phyloP scores from a whole-genome alignment of 768 basidiomycete genomes.

The Suillus brevipes region DNA sequence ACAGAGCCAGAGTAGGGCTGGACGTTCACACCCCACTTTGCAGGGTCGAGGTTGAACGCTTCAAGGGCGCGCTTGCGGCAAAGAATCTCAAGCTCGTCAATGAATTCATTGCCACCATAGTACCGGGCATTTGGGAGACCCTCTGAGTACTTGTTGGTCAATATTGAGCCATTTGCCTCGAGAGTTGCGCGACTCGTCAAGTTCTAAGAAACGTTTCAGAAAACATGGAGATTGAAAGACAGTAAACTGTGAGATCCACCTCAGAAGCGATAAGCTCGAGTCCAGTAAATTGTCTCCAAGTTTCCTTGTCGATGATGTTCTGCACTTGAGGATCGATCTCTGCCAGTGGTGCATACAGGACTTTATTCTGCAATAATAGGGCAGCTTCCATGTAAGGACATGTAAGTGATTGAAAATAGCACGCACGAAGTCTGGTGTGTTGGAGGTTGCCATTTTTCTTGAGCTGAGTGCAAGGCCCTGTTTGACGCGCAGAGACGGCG shows the following conservation, averaged over 20 bases:
- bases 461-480: constrained; percentile 14
- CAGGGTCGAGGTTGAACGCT: constrained; percentile 93
- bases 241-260: constrained; percentile 45
- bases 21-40: constrained; percentile 97
- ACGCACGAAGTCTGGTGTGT: constrained; percentile 64
- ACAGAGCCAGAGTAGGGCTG: constrained; percentile 96
- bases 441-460: constrained; percentile 60
- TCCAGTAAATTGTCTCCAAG: constrained; percentile 96
- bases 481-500: constrained; percentile 25
- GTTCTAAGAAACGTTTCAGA: constrained; percentile 56
- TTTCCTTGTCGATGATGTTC: constrained; percentile 98
- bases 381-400: constrained; percentile 3
- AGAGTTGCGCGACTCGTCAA: constrained; percentile 93
- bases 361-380: constrained; percentile 69
- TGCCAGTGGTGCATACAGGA: constrained; percentile 82
- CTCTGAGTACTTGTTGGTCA: constrained; percentile 99
- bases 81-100: constrained; percentile 93
- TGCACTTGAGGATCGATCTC: constrained; percentile 94
- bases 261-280: constrained; percentile 99
- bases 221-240: neutral
- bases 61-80: constrained; percentile 94
- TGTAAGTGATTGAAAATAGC: neutral
- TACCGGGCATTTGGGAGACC: constrained; percentile 97
- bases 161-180: constrained; percentile 97
- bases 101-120: constrained; percentile 97